phyloP scores from a whole-genome alignment of 306 rosid genomes.

The Vigna angularis region DNA sequence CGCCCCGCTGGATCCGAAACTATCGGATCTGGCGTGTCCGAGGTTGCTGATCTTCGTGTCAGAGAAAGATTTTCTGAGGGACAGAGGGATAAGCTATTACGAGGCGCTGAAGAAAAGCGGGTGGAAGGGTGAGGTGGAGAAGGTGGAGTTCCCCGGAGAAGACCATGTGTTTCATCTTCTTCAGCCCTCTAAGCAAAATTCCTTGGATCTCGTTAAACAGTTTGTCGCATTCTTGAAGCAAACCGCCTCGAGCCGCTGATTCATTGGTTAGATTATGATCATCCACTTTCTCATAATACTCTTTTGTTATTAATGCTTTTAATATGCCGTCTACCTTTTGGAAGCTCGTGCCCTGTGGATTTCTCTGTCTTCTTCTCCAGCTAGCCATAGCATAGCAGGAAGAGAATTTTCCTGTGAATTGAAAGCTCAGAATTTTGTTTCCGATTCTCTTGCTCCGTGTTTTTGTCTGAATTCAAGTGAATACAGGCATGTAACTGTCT shows the following conservation, averaged over 20 bases:
- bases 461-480: neutral
- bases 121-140: constrained; percentile 51
- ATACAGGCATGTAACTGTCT: neutral
- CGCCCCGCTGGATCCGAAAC: constrained; percentile 46
- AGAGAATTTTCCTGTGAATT: neutral
- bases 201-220: constrained; percentile 29
- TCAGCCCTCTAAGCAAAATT: constrained; percentile 34
- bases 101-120: constrained; percentile 53
- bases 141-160: constrained; percentile 50
- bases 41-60: constrained; percentile 53
- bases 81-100: constrained; percentile 43
- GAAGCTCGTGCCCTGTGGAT: neutral
- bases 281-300: neutral
- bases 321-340: neutral
- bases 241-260: neutral
- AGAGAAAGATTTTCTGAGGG: constrained; percentile 48
- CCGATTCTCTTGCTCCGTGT: neutral
- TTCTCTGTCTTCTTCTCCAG: neutral
- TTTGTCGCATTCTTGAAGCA: constrained; percentile 41
- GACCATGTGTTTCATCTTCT: constrained; percentile 53
- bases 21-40: constrained; percentile 43
- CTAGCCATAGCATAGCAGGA: no score
- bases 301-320: neutral
- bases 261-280: neutral
- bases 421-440: neutral